These are phyloP conservation scores for Capsicum rhomboideum DNA, from an alignment of 257 asterid species.

Conservation along the genomic window DNA sequence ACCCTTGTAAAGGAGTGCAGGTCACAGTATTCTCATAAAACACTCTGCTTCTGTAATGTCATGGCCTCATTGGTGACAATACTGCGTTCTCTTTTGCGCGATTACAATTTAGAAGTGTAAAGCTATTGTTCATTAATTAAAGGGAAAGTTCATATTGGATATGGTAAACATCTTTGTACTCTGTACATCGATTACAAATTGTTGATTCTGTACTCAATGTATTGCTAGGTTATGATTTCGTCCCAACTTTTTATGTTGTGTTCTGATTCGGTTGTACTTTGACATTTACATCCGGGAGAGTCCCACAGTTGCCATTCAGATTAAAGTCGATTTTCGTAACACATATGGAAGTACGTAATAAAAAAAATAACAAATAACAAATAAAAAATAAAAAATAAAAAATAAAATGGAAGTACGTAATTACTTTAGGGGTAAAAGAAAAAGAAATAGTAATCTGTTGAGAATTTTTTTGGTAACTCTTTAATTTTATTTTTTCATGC, in stretches of 20 bases:
- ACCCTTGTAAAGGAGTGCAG: neutral
- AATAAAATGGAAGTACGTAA: no score
- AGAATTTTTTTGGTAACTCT: no score
- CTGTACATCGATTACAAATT: neutral
- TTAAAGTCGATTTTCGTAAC: neutral
- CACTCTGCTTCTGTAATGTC: neutral
- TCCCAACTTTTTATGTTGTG: neutral
- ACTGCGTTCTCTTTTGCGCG: neutral
- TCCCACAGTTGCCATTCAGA: neutral
- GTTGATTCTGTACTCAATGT: neutral
- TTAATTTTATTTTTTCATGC: no score
- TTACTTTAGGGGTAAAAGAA: neutral
- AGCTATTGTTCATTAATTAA: neutral
- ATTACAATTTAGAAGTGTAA: neutral
- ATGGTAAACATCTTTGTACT: neutral
- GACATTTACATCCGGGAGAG: neutral
- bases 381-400: no score
- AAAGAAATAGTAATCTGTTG: neutral
- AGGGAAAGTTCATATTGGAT: neutral
- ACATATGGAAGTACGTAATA: neutral
- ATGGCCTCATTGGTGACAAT: neutral
- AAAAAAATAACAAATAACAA: no score
- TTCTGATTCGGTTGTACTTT: neutral
- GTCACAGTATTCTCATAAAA: neutral
- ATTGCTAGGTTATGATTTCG: neutral